A percentile compares a stretch with the other conserved stretches of the same genome.
phyloP scores from a whole-genome alignment of 2,329 filamentous ascomycete species.

The Ophiocordyceps camponoti-floridani region DNA sequence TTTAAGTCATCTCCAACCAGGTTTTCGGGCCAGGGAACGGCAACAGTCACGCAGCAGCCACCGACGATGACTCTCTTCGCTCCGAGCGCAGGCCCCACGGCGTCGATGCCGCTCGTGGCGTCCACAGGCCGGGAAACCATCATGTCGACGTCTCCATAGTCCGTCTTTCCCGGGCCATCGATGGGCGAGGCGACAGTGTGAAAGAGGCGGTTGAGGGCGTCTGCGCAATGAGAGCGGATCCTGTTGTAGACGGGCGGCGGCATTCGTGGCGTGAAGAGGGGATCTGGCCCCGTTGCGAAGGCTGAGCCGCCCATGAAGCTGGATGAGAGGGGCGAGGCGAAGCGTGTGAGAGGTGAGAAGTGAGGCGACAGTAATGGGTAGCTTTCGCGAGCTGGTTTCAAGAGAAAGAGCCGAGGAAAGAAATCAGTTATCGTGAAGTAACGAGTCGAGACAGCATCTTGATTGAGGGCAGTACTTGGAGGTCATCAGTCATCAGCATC shows the following conservation, averaged over 20 bases:
- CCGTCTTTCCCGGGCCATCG: slow-evolving; percentile 49
- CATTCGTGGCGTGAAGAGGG: slow-evolving; percentile 50
- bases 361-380: too few species aligned
- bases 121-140: slow-evolving; percentile 27
- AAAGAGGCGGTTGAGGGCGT: slow-evolving; percentile 32
- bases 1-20: not conserved
- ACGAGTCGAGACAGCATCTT: too few species aligned
- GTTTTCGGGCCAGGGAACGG: slow-evolving; percentile 32
- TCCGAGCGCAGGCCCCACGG: slow-evolving; percentile 16
- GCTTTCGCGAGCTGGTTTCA: too few species aligned
- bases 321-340: too few species aligned
- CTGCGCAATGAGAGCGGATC: slow-evolving; percentile 26
- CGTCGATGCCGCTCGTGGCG: slow-evolving; percentile 1
- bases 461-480: too few species aligned
- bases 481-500: too few species aligned
- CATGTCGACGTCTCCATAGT: slow-evolving; percentile 60
- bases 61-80: slow-evolving; percentile 21
- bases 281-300: slow-evolving; percentile 27
- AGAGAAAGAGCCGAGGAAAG: too few species aligned
- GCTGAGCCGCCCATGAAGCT: slow-evolving; percentile 45
- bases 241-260: slow-evolving; percentile 33
- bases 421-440: too few species aligned
- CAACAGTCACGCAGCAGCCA: slow-evolving; percentile 23
- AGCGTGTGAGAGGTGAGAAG: too few species aligned
- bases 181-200: slow-evolving; percentile 38